phyloP scores from a whole-genome alignment of 371 early-diverging fungal species.

The Dentiscutata heterogama region DNA sequence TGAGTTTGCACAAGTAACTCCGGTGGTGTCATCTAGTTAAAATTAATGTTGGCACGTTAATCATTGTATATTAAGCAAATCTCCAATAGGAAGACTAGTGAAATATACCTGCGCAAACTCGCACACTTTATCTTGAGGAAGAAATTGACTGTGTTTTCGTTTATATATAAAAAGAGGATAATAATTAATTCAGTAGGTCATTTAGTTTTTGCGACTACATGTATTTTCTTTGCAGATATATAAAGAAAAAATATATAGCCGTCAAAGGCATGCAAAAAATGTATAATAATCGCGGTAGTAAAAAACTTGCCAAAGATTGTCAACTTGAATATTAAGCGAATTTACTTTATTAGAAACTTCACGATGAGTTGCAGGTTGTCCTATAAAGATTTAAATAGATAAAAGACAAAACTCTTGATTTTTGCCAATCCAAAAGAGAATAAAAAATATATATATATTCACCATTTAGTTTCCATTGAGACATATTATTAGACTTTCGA shows the following conservation, averaged over 20 bases:
- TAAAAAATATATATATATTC: conserved; percentile 23
- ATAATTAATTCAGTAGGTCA: neutral
- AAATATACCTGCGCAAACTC: conserved; percentile 85
- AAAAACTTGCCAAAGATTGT: conserved; percentile 91
- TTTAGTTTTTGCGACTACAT: neutral
- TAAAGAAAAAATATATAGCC: neutral
- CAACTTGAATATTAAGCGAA: conserved; percentile 89
- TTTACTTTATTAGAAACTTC: conserved; percentile 71
- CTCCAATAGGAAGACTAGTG: neutral
- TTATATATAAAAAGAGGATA: neutral
- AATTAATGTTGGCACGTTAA: neutral
- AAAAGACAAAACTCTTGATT: too few species aligned
- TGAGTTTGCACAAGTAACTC: conserved; percentile 87
- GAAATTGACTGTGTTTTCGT: conserved; percentile 79
- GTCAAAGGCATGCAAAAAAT: conserved; percentile 54
- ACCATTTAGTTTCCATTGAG: conserved; percentile 88
- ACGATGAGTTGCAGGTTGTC: conserved; percentile 64
- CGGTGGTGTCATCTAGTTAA: conserved; percentile 72
- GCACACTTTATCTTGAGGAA: conserved; percentile 95
- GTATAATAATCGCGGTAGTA: conserved; percentile 72
- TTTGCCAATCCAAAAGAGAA: neutral
- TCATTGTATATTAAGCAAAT: neutral
- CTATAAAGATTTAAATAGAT: conserved; percentile 50
- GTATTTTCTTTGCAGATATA: neutral
- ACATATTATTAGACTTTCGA: conserved; percentile 70